Percentiles rank a stretch among this genome's conserved stretches.
Conservation (phyloP, 2,329 filamentous ascomycete species). For the Purpureocillium lavendulum region DNA sequence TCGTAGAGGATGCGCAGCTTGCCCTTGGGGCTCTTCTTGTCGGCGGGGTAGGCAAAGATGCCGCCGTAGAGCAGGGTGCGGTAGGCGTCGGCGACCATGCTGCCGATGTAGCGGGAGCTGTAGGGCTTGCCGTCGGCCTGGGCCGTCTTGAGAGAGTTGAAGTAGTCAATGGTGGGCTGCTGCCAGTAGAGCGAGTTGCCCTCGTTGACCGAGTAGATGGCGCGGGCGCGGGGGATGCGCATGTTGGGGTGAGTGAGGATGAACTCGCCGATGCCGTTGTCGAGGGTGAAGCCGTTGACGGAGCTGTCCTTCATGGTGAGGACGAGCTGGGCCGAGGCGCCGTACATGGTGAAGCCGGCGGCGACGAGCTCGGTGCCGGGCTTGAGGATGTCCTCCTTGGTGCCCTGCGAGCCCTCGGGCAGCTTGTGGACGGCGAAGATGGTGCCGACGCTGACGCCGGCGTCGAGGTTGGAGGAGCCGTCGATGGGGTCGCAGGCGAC, state of each 20-base stretch:
- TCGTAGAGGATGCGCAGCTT: conserved; percentile 97
- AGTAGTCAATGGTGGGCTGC: conserved; percentile 77
- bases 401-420: conserved; percentile 63
- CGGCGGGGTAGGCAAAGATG: conserved; percentile 94
- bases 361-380: conserved; percentile 88
- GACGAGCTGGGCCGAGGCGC: conserved; percentile 90
- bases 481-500: conserved; percentile 98
- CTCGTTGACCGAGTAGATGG: conserved; percentile 98
- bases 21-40: conserved; percentile 97
- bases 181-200: conserved; percentile 97
- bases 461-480: conserved; percentile 94
- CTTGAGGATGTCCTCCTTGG: conserved; percentile 77
- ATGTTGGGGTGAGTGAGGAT: conserved; percentile 96
- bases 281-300: conserved; percentile 97
- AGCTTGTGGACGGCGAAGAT: conserved; percentile 95
- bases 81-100: conserved; percentile 98
- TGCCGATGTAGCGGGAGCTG: conserved; percentile 89
- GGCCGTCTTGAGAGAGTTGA: conserved; percentile 80
- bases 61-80: conserved; percentile 91
- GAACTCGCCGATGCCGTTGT: conserved; percentile 95
- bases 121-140: conserved; percentile 75
- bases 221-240: conserved; percentile 68
- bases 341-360: conserved; percentile 99
- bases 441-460: conserved; percentile 93
- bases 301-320: conserved; percentile 89